Percentiles rank a stretch among this genome's conserved stretches.
Evolutionary conservation across 108 stramenopile species (phyloP).

Genomic region (Nitzschia sp.): DNA sequence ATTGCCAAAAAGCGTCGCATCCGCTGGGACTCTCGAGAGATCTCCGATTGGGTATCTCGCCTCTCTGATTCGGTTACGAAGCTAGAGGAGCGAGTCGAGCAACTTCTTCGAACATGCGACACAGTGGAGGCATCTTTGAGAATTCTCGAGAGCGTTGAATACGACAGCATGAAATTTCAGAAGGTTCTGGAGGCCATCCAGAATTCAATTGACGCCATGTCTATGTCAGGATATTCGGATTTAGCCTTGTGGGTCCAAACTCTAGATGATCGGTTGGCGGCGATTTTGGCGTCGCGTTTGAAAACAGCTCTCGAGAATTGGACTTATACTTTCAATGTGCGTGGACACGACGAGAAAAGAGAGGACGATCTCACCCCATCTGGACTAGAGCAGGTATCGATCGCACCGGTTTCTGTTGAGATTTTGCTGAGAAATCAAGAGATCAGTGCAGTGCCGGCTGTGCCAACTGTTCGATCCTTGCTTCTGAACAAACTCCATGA

Average conservation of each 20-base stretch:
- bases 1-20: conserved; percentile 70
- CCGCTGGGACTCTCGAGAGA: conserved; percentile 76
- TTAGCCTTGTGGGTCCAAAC: conserved; percentile 70
- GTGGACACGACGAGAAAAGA: conserved; percentile 2
- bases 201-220: conserved; percentile 90
- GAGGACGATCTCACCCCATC: conserved; percentile 19
- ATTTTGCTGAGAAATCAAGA: conserved; percentile 83
- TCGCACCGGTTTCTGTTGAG: conserved; percentile 68
- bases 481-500: conserved; percentile 82
- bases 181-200: conserved; percentile 77
- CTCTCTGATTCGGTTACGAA: conserved; percentile 85
- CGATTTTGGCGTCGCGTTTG: conserved; percentile 64
- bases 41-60: conserved; percentile 81
- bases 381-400: conserved; percentile 19
- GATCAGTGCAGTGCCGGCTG: conserved; percentile 76
- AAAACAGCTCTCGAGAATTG: conserved; percentile 67
- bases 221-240: conserved; percentile 77
- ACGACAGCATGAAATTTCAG: conserved; percentile 56
- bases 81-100: conserved; percentile 85
- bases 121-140: conserved; percentile 64
- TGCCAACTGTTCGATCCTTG: conserved; percentile 62
- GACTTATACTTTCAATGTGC: conserved; percentile 48
- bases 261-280: conserved; percentile 66
- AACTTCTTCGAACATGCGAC: conserved; percentile 66
- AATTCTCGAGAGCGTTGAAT: conserved; percentile 55